Percentiles rank a stretch among this genome's conserved stretches.
These are phyloP conservation scores for Naumovozyma baii DNA, from an alignment of 805 yeast species.

Conservation along the genomic window DNA sequence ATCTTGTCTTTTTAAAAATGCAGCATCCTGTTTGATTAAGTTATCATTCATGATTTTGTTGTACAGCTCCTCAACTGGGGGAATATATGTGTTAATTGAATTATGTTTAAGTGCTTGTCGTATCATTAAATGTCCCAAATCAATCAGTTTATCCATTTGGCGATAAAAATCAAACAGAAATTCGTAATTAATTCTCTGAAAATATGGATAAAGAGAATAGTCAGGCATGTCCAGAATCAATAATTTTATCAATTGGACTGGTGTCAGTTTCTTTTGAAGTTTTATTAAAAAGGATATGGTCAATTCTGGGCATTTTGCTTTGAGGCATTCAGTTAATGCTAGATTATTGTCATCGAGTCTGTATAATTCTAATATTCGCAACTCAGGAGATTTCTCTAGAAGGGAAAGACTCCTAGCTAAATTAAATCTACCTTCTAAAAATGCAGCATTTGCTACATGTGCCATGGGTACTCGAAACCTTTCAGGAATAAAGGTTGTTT, in stretches of 20 bases:
- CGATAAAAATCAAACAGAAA: conserved; percentile 46
- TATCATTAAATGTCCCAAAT: conserved; percentile 37
- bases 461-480: conserved; percentile 34
- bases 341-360: conserved; percentile 62
- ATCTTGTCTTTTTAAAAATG: conserved; percentile 35
- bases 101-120: conserved; percentile 27
- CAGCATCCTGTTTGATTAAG: conserved; percentile 13
- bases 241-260: conserved; percentile 60
- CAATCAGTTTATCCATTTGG: conserved; percentile 51
- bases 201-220: conserved; percentile 26
- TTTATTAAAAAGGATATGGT: conserved; percentile 38
- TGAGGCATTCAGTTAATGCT: conserved; percentile 60
- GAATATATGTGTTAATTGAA: conserved; percentile 26
- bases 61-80: conserved; percentile 28
- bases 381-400: conserved; percentile 48
- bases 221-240: conserved; percentile 37
- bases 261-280: conserved; percentile 43
- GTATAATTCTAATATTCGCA: conserved; percentile 54
- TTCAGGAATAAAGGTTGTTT: conserved; percentile 5
- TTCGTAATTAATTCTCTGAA: conserved; percentile 30
- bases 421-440: conserved; percentile 59
- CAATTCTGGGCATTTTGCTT: conserved; percentile 51
- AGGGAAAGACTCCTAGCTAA: conserved; percentile 60
- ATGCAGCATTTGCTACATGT: conserved; percentile 19
- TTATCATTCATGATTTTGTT: conserved; percentile 11